phyloP scores from a whole-genome alignment of 2,329 filamentous ascomycete genomes.

The Pestalotiopsis sp. region DNA sequence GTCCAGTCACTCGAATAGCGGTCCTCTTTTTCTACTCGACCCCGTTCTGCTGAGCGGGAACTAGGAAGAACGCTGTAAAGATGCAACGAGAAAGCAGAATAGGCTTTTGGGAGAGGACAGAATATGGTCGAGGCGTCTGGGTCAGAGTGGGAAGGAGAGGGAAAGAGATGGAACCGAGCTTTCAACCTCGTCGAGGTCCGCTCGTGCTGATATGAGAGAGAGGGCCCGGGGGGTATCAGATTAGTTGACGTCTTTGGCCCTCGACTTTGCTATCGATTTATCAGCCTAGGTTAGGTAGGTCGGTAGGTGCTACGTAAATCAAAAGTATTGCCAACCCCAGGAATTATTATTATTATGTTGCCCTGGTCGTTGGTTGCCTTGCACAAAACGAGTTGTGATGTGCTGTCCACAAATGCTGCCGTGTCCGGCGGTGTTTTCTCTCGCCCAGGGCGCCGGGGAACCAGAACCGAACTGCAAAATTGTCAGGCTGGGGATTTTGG shows the following conservation, averaged over 20 bases:
- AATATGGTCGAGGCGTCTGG: constrained; percentile 7
- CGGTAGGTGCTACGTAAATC: background rate
- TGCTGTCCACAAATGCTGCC: constrained; percentile 21
- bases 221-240: background rate
- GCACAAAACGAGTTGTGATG: constrained; percentile 32
- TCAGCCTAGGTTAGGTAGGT: constrained; percentile 12
- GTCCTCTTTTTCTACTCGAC: background rate
- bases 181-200: background rate
- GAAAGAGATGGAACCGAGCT: constrained; percentile 6
- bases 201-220: background rate
- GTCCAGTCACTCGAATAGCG: background rate
- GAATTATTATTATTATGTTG: background rate
- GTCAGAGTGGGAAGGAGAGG: background rate
- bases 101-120: background rate
- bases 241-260: background rate
- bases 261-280: constrained; percentile 6
- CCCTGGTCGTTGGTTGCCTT: constrained; percentile 11
- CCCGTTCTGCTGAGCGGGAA: background rate
- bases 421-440: background rate
- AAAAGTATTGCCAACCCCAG: background rate
- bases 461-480: constrained; percentile 24
- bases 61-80: constrained; percentile 2
- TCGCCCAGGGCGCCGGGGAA: background rate
- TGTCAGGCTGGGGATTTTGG: constrained; percentile 29
- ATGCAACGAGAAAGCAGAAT: background rate